Conservation (phyloP, 2,329 filamentous ascomycete genomes). For the Epichloe hybrida region DNA sequence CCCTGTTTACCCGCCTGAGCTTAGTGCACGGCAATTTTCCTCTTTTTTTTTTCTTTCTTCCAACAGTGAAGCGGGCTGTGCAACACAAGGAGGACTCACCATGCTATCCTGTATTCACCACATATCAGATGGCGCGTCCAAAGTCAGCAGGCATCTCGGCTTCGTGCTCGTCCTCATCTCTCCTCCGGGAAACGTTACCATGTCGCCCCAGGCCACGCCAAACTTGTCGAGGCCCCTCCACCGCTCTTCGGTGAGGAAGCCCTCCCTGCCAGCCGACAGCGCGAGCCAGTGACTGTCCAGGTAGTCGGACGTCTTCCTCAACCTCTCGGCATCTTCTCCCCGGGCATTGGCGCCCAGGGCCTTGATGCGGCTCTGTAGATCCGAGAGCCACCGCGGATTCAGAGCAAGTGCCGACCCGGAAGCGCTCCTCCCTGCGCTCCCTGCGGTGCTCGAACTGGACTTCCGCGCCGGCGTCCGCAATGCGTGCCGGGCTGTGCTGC, state of each 20-base stretch:
- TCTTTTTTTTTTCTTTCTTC: too few species aligned
- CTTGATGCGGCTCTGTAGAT: constrained; percentile 13
- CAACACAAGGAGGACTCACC: constrained; percentile 25
- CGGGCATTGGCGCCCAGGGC: not conserved
- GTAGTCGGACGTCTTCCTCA: constrained; percentile 8
- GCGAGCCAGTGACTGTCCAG: constrained; percentile 49
- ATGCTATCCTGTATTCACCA: constrained; percentile 31
- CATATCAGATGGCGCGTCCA: too few species aligned
- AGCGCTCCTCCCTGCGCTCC: too few species aligned
- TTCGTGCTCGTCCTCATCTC: too few species aligned
- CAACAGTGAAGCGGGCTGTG: too few species aligned
- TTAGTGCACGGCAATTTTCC: too few species aligned
- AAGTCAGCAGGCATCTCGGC: too few species aligned
- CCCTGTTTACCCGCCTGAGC: not conserved
- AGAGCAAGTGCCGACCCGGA: not conserved
- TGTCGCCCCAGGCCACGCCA: constrained; percentile 71
- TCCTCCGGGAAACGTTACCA: constrained; percentile 29
- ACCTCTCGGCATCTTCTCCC: not conserved
- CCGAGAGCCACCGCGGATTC: constrained; percentile 15
- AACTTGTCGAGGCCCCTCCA: constrained; percentile 51
- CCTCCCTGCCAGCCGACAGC: constrained; percentile 59
- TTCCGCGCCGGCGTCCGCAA: too few species aligned
- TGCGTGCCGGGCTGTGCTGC: too few species aligned
- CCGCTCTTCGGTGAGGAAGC: constrained; percentile 50
- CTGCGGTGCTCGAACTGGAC: too few species aligned